These are phyloP conservation scores for Phylloporus rhodoxanthus DNA, from an alignment of 768 basidiomycete genomes.

Conservation along the genomic window DNA sequence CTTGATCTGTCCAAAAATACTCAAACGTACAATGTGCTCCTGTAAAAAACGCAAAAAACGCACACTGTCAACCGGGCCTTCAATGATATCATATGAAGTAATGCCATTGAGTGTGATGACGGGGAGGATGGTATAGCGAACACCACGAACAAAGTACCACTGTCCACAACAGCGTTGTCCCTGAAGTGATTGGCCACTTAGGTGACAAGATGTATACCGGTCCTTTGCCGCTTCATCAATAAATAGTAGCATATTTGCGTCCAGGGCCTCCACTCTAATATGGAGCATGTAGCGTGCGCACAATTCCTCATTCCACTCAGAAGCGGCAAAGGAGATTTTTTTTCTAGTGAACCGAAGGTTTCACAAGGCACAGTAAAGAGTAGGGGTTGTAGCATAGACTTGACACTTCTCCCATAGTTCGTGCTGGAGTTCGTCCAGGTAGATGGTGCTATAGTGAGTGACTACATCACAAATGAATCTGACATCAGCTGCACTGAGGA, in stretches of 20 bases:
- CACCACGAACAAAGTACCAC: not conserved
- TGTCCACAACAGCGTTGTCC: not conserved
- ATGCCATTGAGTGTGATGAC: too few relatives aligned
- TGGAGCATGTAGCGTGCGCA: constrained; percentile 7
- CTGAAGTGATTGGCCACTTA: not conserved
- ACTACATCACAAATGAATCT: not conserved
- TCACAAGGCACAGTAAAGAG: too few relatives aligned
- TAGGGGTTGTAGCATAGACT: too few relatives aligned
- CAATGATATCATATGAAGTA: not conserved
- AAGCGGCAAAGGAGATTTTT: too few relatives aligned
- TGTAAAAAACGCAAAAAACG: too few relatives aligned
- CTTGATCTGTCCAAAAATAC: too few relatives aligned
- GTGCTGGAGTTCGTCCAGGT: not conserved
- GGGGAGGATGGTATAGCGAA: not conserved
- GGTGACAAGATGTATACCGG: not conserved
- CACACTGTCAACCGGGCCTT: too few relatives aligned
- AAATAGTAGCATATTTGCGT: too few relatives aligned
- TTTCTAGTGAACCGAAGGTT: too few relatives aligned
- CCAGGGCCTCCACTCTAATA: constrained; percentile 9
- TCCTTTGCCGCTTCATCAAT: constrained; percentile 14
- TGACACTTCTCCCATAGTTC: not conserved
- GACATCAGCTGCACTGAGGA: too few relatives aligned
- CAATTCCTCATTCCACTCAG: constrained; percentile 4
- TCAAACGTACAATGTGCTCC: too few relatives aligned
- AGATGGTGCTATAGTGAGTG: not conserved